These are phyloP conservation scores for Candida sojae DNA, from an alignment of 1,139 yeast species.

Conservation along the genomic window DNA sequence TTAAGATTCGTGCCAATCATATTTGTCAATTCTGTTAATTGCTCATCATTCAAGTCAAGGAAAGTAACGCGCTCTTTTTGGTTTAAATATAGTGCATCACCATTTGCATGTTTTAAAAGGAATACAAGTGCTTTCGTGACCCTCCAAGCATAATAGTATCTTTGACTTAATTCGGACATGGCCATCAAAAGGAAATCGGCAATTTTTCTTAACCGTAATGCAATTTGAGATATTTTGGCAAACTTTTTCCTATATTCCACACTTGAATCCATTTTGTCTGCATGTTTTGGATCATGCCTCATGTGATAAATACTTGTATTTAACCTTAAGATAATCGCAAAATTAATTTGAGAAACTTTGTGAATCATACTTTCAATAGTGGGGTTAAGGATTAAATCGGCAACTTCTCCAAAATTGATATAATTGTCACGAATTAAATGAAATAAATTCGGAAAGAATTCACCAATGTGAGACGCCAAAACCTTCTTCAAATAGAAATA, in stretches of 20 bases:
- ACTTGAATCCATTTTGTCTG: slow-evolving; percentile 16
- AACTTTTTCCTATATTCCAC: slow-evolving; percentile 18
- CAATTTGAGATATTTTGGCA: slow-evolving; percentile 20
- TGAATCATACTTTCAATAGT: slow-evolving; percentile 30
- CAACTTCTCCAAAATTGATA: slow-evolving; percentile 32
- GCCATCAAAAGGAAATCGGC: slow-evolving; percentile 12
- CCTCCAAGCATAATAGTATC: slow-evolving; percentile 50
- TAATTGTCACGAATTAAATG: slow-evolving; percentile 29
- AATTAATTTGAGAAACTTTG: slow-evolving; percentile 28
- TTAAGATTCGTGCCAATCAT: slow-evolving; percentile 25
- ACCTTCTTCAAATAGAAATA: slow-evolving; percentile 34
- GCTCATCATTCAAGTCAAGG: slow-evolving; percentile 17
- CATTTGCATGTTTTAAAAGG: slow-evolving; percentile 22
- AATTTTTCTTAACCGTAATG: not conserved
- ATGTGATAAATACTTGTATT: slow-evolving; percentile 25
- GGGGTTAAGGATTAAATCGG: slow-evolving; percentile 42
- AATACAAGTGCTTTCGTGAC: slow-evolving; percentile 37
- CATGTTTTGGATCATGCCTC: slow-evolving; percentile 15
- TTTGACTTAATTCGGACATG: slow-evolving; percentile 30
- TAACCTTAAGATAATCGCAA: slow-evolving; percentile 21
- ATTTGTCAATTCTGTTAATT: slow-evolving; percentile 27
- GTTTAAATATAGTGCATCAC: slow-evolving; percentile 24
- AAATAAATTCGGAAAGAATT: slow-evolving; percentile 30
- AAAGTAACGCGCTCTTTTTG: slow-evolving; percentile 7
- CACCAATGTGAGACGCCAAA: slow-evolving; percentile 22